phyloP scores from a whole-genome alignment of 2,329 filamentous ascomycete genomes.

The Trichoderma breve region DNA sequence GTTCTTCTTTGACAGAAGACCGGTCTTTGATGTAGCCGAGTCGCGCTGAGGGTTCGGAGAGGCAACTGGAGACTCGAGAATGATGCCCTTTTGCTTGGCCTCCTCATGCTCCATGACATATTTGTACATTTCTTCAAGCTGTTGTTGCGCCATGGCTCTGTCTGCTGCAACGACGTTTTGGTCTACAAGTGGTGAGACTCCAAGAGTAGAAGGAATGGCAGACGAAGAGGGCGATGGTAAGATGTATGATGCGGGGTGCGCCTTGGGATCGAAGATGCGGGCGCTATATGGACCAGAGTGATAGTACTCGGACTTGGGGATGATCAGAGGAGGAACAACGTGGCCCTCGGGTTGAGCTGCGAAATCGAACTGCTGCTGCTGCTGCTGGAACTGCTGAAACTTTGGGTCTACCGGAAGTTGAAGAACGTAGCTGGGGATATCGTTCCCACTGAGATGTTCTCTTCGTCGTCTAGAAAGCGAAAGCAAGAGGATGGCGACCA shows the following conservation, averaged over 20 bases:
- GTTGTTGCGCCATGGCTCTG: slow-evolving; percentile 69
- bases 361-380: slow-evolving; percentile 20
- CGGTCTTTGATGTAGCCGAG: slow-evolving; percentile 28
- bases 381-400: neutral
- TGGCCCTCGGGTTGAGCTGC: slow-evolving; percentile 30
- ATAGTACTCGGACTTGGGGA: slow-evolving; percentile 37
- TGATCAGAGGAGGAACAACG: slow-evolving; percentile 53
- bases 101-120: slow-evolving; percentile 88
- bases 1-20: slow-evolving; percentile 43
- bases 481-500: slow-evolving; percentile 67
- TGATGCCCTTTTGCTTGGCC: slow-evolving; percentile 57
- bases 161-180: slow-evolving; percentile 72
- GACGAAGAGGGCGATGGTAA: slow-evolving; percentile 50
- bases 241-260: slow-evolving; percentile 40
- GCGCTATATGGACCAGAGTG: slow-evolving; percentile 13
- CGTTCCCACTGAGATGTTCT: slow-evolving; percentile 51
- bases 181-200: slow-evolving; percentile 71
- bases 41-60: slow-evolving; percentile 30
- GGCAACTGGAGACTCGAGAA: slow-evolving; percentile 43
- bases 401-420: slow-evolving; percentile 11
- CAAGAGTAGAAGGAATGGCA: slow-evolving; percentile 42
- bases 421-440: slow-evolving; percentile 45
- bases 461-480: slow-evolving; percentile 57
- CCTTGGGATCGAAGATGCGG: slow-evolving; percentile 16
- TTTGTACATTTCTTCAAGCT: slow-evolving; percentile 87